Percentiles rank a stretch among this genome's conserved stretches.
Conservation (phyloP, 2,329 filamentous ascomycete species). For the Cordyceps pruinosa region DNA sequence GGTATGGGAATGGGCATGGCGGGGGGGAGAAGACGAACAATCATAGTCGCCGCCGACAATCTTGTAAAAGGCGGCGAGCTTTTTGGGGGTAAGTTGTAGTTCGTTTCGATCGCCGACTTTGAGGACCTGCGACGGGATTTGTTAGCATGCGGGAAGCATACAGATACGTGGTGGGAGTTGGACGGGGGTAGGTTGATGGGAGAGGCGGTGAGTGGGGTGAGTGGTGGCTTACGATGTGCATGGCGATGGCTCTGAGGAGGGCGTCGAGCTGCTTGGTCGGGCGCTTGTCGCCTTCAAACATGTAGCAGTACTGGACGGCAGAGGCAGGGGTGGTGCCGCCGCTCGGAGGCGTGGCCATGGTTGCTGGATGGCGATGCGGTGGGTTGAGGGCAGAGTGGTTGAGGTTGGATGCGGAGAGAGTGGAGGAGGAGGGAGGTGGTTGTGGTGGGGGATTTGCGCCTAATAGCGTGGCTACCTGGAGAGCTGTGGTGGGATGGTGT, state of each 20-base stretch:
- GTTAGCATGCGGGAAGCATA: neutral
- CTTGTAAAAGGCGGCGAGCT: constrained; percentile 72
- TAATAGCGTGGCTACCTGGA: neutral
- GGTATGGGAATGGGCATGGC: neutral
- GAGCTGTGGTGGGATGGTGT: neutral
- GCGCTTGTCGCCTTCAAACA: constrained; percentile 62
- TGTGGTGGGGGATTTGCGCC: constrained; percentile 6
- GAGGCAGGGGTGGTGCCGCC: constrained; percentile 10
- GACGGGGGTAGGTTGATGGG: too few relatives aligned
- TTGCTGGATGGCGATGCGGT: constrained; percentile 8
- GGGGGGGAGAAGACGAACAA: constrained; percentile 32
- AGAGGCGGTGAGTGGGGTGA: constrained; percentile 10
- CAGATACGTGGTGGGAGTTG: neutral
- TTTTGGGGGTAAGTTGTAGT: constrained; percentile 53
- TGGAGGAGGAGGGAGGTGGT: constrained; percentile 2
- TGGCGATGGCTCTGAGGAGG: constrained; percentile 60
- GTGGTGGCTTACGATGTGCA: constrained; percentile 57
- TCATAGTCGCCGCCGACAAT: constrained; percentile 71
- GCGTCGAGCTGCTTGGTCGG: constrained; percentile 61
- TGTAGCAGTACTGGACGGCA: constrained; percentile 50
- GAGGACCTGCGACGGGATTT: constrained; percentile 35
- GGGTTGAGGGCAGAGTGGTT: neutral
- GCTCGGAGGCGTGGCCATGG: constrained; percentile 22
- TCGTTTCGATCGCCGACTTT: constrained; percentile 52
- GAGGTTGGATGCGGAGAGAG: constrained; percentile 4